Conservation (phyloP, 2,329 filamentous ascomycete species). For the Neodidymelliopsis sp. region DNA sequence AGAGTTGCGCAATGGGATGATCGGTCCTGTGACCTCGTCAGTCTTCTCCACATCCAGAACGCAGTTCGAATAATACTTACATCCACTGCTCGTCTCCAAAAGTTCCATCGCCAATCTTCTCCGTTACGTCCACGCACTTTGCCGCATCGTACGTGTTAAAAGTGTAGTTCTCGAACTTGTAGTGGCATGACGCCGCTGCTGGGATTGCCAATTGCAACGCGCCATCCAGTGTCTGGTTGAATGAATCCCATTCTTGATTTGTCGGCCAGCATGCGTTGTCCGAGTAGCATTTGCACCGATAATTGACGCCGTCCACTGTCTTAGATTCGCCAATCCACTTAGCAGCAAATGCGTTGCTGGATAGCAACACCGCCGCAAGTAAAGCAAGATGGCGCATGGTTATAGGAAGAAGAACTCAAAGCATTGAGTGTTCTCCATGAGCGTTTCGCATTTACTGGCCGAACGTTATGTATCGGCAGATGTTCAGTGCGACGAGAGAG, state of each 20-base stretch:
- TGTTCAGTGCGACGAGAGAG: background rate
- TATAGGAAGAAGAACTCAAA: background rate
- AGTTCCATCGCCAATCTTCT: constrained; percentile 30
- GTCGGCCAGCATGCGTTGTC: constrained; percentile 46
- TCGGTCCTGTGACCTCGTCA: constrained; percentile 31
- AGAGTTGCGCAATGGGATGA: constrained; percentile 41
- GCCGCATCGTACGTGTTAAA: constrained; percentile 32
- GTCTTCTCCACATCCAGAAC: constrained; percentile 13
- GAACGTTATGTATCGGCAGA: background rate
- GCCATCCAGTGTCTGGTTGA: constrained; percentile 42
- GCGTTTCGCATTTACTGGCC: background rate
- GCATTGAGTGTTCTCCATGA: background rate
- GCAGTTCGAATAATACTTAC: constrained; percentile 26
- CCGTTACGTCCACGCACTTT: constrained; percentile 36
- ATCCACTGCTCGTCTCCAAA: constrained; percentile 36
- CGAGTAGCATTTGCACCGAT: constrained; percentile 47
- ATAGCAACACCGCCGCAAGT: background rate
- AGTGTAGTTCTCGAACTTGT: constrained; percentile 30
- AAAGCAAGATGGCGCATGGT: background rate
- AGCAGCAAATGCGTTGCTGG: constrained; percentile 3
- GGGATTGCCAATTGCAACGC: constrained; percentile 39
- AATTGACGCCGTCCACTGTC: constrained; percentile 31
- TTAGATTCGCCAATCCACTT: constrained; percentile 43
- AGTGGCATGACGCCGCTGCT: constrained; percentile 42
- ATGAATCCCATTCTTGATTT: constrained; percentile 31